Conservation (phyloP, 345 rosid genomes). For the Dimocarpus longan region DNA sequence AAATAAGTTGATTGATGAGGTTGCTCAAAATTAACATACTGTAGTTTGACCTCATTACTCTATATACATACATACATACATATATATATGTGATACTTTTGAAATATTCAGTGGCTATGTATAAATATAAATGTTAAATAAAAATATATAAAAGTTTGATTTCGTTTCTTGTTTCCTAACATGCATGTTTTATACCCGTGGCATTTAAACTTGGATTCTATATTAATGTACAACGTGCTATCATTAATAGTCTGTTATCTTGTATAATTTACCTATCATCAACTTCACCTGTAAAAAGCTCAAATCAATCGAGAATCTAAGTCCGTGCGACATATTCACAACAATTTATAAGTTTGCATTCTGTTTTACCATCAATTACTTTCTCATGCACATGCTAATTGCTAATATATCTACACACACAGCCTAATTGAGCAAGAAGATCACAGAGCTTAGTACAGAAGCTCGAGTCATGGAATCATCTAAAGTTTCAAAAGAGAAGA, state of each 20-base stretch:
- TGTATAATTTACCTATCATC: too few species aligned
- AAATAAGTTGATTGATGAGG: too few species aligned
- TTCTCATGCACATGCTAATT: neutral
- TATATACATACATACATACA: too few species aligned
- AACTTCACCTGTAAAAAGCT: too few species aligned
- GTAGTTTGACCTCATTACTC: too few species aligned
- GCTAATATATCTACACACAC: neutral
- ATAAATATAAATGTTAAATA: too few species aligned
- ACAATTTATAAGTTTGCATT: neutral
- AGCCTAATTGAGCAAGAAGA: neutral
- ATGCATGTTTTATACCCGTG: neutral
- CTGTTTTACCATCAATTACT: neutral
- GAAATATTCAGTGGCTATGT: too few species aligned
- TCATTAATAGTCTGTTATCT: neutral
- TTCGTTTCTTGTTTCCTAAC: neutral
- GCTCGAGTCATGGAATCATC: neutral
- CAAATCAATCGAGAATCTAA: neutral
- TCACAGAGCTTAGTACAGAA: neutral
- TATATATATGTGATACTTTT: too few species aligned
- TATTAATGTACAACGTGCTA: neutral
- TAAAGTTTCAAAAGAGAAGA: neutral
- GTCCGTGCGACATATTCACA: neutral
- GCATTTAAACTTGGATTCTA: neutral
- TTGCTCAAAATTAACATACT: too few species aligned
- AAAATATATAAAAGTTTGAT: too few species aligned